A percentile compares a stretch with the other conserved stretches of the same genome.
Conservation (phyloP, 169 alveolate species). For the Cryptosporidium tyzzeri region DNA sequence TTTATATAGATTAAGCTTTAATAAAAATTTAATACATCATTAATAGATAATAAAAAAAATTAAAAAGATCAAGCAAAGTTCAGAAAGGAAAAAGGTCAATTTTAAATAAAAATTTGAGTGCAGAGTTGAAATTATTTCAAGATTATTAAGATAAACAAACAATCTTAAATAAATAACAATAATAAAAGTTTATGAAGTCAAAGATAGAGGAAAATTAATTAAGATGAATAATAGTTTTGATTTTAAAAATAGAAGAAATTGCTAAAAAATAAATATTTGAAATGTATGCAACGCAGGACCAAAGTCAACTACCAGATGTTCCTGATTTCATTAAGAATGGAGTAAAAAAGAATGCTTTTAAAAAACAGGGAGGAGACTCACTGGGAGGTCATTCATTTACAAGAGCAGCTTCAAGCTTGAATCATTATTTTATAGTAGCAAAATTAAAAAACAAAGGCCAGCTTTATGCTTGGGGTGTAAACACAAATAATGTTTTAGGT, state of each 20-base stretch:
- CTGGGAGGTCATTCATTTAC: slow-evolving; percentile 49
- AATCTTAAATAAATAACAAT: too few relatives aligned
- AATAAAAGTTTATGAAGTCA: too few relatives aligned
- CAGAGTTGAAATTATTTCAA: too few relatives aligned
- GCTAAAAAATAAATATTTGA: not conserved
- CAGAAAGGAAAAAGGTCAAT: not conserved
- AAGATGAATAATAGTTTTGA: not conserved
- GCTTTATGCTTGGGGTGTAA: slow-evolving; percentile 46
- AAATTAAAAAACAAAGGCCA: slow-evolving; percentile 41
- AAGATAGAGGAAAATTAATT: not conserved
- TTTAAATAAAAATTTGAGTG: not conserved
- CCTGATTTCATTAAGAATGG: slow-evolving; percentile 46
- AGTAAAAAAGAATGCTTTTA: slow-evolving; percentile 5
- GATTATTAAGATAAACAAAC: too few relatives aligned
- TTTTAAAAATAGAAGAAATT: too few relatives aligned
- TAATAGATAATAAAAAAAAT: not conserved
- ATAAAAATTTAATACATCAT: not conserved
- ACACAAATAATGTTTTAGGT: slow-evolving; percentile 51
- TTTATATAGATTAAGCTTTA: not conserved
- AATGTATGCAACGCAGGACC: not conserved
- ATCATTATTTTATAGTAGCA: slow-evolving; percentile 47
- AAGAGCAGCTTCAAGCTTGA: slow-evolving; percentile 44
- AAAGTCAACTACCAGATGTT: slow-evolving; percentile 23
- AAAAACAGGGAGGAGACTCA: slow-evolving; percentile 20
- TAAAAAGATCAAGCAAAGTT: too few relatives aligned